Percentiles rank a stretch among this genome's conserved stretches.
These are phyloP conservation scores for Kregervanrija delftensis DNA, from an alignment of 805 yeast genomes.

Conservation along the genomic window DNA sequence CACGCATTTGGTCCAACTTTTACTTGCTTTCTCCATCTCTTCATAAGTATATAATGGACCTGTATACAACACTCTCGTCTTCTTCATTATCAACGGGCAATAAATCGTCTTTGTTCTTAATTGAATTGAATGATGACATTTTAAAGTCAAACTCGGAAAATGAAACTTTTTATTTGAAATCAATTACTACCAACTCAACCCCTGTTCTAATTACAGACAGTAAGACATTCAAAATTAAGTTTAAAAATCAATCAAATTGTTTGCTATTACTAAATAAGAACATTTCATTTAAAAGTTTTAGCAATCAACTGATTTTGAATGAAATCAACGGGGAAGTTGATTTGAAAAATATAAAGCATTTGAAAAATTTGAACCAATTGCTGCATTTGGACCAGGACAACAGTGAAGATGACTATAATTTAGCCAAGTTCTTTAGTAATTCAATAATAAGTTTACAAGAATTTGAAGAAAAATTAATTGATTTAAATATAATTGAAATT, in stretches of 20 bases:
- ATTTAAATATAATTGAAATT: too few relatives aligned
- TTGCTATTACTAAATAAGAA: conserved; percentile 42
- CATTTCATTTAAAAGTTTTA: conserved; percentile 8
- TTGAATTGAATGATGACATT: conserved; percentile 48
- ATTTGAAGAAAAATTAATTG: too few relatives aligned
- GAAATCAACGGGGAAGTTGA: neutral
- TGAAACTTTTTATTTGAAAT: conserved; percentile 15
- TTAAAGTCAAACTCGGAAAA: conserved; percentile 29
- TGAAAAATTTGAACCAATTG: neutral
- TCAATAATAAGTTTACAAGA: too few relatives aligned
- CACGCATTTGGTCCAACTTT: neutral
- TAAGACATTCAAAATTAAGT: conserved; percentile 60
- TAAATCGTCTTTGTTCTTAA: conserved; percentile 15
- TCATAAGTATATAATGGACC: conserved; percentile 15
- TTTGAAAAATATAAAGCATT: neutral
- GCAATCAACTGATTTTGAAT: conserved; percentile 6
- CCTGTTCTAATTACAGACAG: conserved; percentile 56
- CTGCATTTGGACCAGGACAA: too few relatives aligned
- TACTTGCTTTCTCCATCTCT: neutral
- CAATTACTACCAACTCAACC: conserved; percentile 5
- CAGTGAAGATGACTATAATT: too few relatives aligned
- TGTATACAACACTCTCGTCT: conserved; percentile 20
- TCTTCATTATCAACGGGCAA: neutral
- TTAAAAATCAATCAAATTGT: conserved; percentile 83
- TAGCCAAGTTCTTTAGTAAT: too few relatives aligned